phyloP scores from a whole-genome alignment of 2,329 filamentous ascomycete species.

The Exophiala bonariae region DNA sequence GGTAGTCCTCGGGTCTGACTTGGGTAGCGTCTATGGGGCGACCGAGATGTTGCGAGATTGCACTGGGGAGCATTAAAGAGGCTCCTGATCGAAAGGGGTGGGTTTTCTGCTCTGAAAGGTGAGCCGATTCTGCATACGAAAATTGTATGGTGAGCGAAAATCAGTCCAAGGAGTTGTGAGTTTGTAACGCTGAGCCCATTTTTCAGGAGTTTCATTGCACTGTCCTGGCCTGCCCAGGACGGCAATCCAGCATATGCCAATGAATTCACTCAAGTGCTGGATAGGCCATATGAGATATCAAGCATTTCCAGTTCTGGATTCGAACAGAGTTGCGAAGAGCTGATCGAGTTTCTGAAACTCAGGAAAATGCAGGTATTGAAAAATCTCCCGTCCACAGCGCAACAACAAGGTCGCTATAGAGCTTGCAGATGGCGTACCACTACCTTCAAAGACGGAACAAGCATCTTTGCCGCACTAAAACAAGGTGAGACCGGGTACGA shows the following conservation, averaged over 20 bases:
- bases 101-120: slow-evolving; percentile 7
- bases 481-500: slow-evolving; percentile 3
- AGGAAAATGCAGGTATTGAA: slow-evolving; percentile 6
- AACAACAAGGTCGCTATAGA: slow-evolving; percentile 7
- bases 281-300: not conserved
- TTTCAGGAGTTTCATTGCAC: slow-evolving; percentile 17
- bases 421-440: slow-evolving; percentile 2
- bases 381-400: slow-evolving; percentile 11
- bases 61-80: slow-evolving; percentile 18
- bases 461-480: slow-evolving; percentile 3
- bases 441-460: slow-evolving; percentile 6
- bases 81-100: slow-evolving; percentile 13
- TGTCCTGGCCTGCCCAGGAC: slow-evolving; percentile 11
- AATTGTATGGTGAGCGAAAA: slow-evolving; percentile 13
- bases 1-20: not conserved
- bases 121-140: slow-evolving; percentile 13
- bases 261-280: slow-evolving; percentile 1
- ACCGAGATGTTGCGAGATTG: slow-evolving; percentile 8
- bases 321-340: slow-evolving; percentile 10
- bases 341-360: slow-evolving; percentile 7
- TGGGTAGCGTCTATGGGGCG: slow-evolving; percentile 14
- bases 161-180: too few species aligned
- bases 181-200: not conserved
- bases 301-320: not conserved
- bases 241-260: slow-evolving; percentile 13